These are phyloP conservation scores for Nicotiana obtusifolia DNA, from an alignment of 257 asterid species.

Conservation along the genomic window DNA sequence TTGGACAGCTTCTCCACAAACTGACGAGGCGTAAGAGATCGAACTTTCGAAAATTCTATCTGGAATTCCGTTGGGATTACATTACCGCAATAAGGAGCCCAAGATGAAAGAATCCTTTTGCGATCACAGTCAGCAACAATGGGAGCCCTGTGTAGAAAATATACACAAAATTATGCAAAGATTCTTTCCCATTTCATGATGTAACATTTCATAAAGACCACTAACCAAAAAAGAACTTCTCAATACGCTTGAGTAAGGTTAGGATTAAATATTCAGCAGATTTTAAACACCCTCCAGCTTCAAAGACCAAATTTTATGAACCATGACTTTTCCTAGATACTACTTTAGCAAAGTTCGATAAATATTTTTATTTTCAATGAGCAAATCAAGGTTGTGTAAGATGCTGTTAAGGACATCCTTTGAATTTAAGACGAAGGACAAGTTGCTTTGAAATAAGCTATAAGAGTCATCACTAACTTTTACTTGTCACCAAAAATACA, in stretches of 20 bases:
- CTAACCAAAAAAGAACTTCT: not conserved
- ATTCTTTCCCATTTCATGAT: conserved; percentile 1
- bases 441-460: no score
- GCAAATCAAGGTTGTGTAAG: not conserved
- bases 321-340: not conserved
- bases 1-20: conserved; percentile 72
- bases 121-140: conserved; percentile 89
- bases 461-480: no score
- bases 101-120: conserved; percentile 71
- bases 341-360: not conserved
- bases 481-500: not conserved
- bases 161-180: conserved; percentile 7
- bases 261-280: not conserved
- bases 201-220: not conserved
- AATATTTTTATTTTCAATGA: not conserved
- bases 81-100: conserved; percentile 68
- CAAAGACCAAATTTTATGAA: not conserved
- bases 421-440: not conserved
- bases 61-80: conserved; percentile 60
- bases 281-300: not conserved
- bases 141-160: conserved; percentile 53
- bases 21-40: conserved; percentile 67
- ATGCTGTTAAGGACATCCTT: not conserved
- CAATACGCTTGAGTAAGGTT: not conserved
- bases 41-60: conserved; percentile 76